A percentile compares a stretch with the other conserved stretches of the same genome.
These are phyloP conservation scores for Podospora sp. DNA, from an alignment of 495 filamentous ascomycete genomes.

Conservation along the genomic window DNA sequence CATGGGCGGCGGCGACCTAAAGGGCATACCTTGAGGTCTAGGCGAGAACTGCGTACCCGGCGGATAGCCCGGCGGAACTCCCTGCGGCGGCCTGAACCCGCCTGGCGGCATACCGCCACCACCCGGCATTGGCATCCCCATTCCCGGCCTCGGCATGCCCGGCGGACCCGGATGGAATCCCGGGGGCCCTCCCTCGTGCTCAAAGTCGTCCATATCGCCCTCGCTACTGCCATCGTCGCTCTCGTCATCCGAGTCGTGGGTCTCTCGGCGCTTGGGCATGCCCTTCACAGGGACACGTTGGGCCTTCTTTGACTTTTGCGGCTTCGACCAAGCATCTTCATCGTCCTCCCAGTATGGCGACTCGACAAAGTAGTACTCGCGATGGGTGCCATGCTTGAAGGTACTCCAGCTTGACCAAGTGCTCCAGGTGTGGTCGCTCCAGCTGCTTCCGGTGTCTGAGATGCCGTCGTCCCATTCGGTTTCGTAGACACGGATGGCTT, in stretches of 20 bases:
- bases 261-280: not conserved
- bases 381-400: not conserved
- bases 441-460: slow-evolving; percentile 28
- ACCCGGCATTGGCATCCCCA: not conserved
- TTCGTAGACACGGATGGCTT: slow-evolving; percentile 29
- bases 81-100: not conserved
- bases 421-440: slow-evolving; percentile 17
- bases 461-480: slow-evolving; percentile 25
- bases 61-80: not conserved
- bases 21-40: not conserved
- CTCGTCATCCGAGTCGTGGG: not conserved
- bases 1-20: not conserved
- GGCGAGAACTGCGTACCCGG: not conserved
- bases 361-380: slow-evolving; percentile 2
- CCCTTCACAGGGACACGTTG: not conserved
- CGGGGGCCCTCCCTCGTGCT: not conserved
- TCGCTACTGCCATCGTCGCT: not conserved
- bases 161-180: not conserved
- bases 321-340: not conserved
- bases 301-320: not conserved
- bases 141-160: not conserved
- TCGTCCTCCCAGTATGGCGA: not conserved
- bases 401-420: not conserved
- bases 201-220: not conserved
- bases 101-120: not conserved